phyloP scores from a whole-genome alignment of 768 basidiomycete genomes.

The Boletus subcaerulescens region DNA sequence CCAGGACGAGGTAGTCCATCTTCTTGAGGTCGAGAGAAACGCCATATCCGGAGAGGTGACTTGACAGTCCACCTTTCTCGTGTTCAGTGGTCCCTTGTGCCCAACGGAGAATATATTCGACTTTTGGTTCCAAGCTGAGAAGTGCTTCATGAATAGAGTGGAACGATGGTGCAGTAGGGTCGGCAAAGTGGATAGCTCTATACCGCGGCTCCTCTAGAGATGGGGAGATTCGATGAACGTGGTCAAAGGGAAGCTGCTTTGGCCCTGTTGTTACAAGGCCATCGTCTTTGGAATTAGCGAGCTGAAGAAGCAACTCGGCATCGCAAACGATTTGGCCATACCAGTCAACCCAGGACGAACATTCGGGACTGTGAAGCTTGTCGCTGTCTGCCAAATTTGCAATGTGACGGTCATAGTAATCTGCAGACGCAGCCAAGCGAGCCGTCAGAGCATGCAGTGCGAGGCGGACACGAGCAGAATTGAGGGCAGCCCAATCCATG shows the following conservation, averaged over 20 bases:
- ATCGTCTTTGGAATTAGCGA: conserved; percentile 51
- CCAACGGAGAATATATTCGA: conserved; percentile 73
- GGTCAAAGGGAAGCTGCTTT: conserved; percentile 71
- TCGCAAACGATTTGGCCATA: conserved; percentile 74
- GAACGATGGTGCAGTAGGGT: conserved; percentile 64
- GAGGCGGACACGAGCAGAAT: conserved; percentile 66
- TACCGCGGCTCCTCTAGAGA: conserved; percentile 47
- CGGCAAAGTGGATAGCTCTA: conserved; percentile 78
- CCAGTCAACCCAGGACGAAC: conserved; percentile 83
- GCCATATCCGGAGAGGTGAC: conserved; percentile 82
- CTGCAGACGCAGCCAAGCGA: conserved; percentile 80
- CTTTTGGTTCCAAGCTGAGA: conserved; percentile 42
- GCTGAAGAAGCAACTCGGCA: conserved; percentile 50
- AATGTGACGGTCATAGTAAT: conserved; percentile 54
- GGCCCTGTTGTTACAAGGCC: conserved; percentile 18
- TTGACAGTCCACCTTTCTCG: conserved; percentile 32
- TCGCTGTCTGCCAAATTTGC: conserved; percentile 23
- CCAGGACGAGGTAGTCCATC: conserved; percentile 92
- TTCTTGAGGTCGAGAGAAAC: conserved; percentile 93
- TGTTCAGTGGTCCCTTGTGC: conserved; percentile 32
- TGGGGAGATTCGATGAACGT: conserved; percentile 55
- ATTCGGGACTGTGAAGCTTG: conserved; percentile 32
- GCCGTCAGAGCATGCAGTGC: conserved; percentile 78
- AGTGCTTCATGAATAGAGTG: conserved; percentile 67
- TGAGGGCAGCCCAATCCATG: conserved; percentile 45